Conservation (phyloP, 2,329 filamentous ascomycete species). For the Colletotrichum cuscutae region DNA sequence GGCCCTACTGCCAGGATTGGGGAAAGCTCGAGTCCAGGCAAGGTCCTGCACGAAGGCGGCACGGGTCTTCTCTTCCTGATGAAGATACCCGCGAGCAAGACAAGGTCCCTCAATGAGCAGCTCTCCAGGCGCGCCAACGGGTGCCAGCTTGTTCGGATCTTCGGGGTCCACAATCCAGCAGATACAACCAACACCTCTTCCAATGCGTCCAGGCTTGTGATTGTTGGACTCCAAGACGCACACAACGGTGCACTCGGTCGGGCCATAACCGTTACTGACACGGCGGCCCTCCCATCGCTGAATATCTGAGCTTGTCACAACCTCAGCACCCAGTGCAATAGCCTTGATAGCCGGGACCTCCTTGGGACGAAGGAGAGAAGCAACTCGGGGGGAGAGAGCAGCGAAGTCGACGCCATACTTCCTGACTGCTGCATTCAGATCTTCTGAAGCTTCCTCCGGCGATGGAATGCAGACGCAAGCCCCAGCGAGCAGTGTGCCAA, state of each 20-base stretch:
- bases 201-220: background rate
- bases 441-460: slow-evolving; percentile 39
- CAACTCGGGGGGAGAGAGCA: background rate
- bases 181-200: background rate
- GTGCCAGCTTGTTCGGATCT: slow-evolving; percentile 36
- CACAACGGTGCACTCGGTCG: background rate
- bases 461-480: slow-evolving; percentile 51
- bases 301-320: background rate
- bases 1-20: background rate
- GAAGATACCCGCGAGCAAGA: slow-evolving; percentile 38
- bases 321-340: background rate
- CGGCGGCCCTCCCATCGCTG: background rate
- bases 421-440: background rate
- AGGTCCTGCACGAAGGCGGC: slow-evolving; percentile 31
- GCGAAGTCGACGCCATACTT: background rate
- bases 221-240: background rate
- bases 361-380: background rate
- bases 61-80: slow-evolving; percentile 36
- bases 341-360: background rate
- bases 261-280: background rate
- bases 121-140: slow-evolving; percentile 39
- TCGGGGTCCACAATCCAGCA: slow-evolving; percentile 37
- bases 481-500: slow-evolving; percentile 48
- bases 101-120: slow-evolving; percentile 37
- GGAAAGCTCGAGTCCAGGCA: background rate